Evolutionary conservation across 257 asterid genomes (phyloP), one percentile per base, ranked within the genome.

Genomic region (Penstemon newberryi): DNA sequence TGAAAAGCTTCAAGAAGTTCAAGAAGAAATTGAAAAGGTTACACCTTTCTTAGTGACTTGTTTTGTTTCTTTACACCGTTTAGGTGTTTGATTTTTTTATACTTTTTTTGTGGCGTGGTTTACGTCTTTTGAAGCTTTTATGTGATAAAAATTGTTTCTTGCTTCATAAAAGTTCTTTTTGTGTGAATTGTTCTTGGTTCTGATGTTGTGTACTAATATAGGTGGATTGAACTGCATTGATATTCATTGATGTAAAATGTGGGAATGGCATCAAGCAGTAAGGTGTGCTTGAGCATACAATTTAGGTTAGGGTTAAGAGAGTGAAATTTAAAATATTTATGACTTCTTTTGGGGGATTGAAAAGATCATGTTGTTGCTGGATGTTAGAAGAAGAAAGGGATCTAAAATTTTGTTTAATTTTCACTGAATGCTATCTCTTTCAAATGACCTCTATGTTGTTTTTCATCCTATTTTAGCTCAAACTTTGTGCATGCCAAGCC

Each of bases 1-100:
- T 44, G 85, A 79, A 65, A 77, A 71, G 70, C 85, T 82, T 66
- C 85, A 77, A 18, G 81, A 77, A 60, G 73, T 82, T 33, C 87
- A 82, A 63, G 83, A 79, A 1, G 85, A 82, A 7, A 79, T 82
- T 13, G 81, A 82, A 56, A 77, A 82, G 87, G 87, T 82, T 56
- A 51, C 52, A 6, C 9, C 71, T 57, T 33, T 70, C 33, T 25
- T 25, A 25, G 33, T 25, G 33, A 25, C 33, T 25, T 25, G 33
- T 25, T 1, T 25, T 25, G 33, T 25, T 25, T 25, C 33, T 25
- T 25, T 25, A 25, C 33, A 25, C 33, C 33, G 33, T 25, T 25
- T 25, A 1, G 33, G 33, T 25, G 33, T 25, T 25, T 25, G 1
- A 25, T 25, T 25, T 25, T 25, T 25, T 25, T 25, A 25, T 25